A percentile compares a stretch with the other conserved stretches of the same genome.
These are phyloP conservation scores for Boletus smithii DNA, from an alignment of 1,284 basidiomycete species.

Conservation along the genomic window DNA sequence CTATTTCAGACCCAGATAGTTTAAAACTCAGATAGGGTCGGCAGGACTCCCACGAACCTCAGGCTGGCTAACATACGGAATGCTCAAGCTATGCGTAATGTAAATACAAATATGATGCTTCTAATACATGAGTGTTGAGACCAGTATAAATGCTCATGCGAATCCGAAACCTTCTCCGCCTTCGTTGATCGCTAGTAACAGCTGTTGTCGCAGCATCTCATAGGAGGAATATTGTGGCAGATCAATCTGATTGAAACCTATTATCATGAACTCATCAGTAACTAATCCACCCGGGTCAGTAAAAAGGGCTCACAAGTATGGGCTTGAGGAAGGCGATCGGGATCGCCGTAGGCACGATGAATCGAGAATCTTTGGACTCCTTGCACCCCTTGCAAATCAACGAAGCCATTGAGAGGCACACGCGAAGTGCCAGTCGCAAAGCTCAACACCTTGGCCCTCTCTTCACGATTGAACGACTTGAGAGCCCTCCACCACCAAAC, in stretches of 20 bases:
- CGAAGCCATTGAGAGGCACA: slow-evolving; percentile 92
- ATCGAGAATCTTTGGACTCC: slow-evolving; percentile 97
- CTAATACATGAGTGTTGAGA: slow-evolving; percentile 25
- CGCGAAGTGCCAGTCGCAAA: slow-evolving; percentile 95
- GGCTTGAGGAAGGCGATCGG: slow-evolving; percentile 83
- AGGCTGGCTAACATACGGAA: too few species aligned
- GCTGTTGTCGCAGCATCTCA: slow-evolving; percentile 86
- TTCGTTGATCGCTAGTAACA: slow-evolving; percentile 89
- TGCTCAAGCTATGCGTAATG: slow-evolving; percentile 22
- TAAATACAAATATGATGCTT: slow-evolving; percentile 38
- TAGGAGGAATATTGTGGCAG: slow-evolving; percentile 90
- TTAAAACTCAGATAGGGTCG: too few species aligned
- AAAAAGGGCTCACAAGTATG: slow-evolving; percentile 71
- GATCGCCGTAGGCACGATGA: slow-evolving; percentile 86
- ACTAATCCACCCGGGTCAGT: slow-evolving; percentile 8
- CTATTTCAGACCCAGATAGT: too few species aligned
- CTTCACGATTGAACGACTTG: slow-evolving; percentile 95
- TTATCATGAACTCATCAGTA: slow-evolving; percentile 5
- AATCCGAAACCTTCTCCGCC: slow-evolving; percentile 92
- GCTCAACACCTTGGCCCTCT: slow-evolving; percentile 92
- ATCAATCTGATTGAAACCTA: slow-evolving; percentile 85
- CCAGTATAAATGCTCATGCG: slow-evolving; percentile 39
- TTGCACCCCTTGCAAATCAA: slow-evolving; percentile 90
- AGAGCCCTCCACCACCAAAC: slow-evolving; percentile 99
- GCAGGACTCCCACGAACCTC: too few species aligned